Conservation (phyloP, 2,329 filamentous ascomycete species). For the Bipolaris zeicola region DNA sequence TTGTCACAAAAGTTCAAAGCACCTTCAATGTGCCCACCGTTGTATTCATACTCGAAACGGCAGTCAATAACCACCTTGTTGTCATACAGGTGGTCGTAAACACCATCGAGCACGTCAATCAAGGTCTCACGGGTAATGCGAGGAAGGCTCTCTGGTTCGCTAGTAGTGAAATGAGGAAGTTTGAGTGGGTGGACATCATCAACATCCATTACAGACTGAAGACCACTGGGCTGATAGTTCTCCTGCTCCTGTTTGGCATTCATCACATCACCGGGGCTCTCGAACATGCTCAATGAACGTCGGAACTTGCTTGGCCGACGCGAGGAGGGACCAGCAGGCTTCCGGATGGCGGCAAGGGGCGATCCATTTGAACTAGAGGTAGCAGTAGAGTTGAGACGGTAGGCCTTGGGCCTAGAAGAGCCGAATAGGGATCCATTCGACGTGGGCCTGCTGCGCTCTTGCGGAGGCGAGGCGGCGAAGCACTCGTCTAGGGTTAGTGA, state of each 20-base stretch:
- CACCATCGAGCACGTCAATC: slow-evolving; percentile 84
- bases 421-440: slow-evolving; percentile 55
- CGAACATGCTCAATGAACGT: slow-evolving; percentile 96
- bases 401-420: slow-evolving; percentile 69
- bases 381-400: slow-evolving; percentile 62
- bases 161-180: slow-evolving; percentile 85
- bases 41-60: slow-evolving; percentile 98
- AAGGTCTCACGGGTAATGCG: slow-evolving; percentile 83
- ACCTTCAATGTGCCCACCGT: slow-evolving; percentile 91
- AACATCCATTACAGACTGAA: slow-evolving; percentile 81
- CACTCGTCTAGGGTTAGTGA: slow-evolving; percentile 76
- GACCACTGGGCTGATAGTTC: slow-evolving; percentile 60
- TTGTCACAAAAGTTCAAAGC: slow-evolving; percentile 98
- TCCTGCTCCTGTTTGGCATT: slow-evolving; percentile 70
- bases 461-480: slow-evolving; percentile 79
- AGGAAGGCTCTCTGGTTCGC: slow-evolving; percentile 83
- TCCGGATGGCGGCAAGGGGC: slow-evolving; percentile 71
- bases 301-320: slow-evolving; percentile 77
- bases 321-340: slow-evolving; percentile 67
- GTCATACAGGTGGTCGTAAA: slow-evolving; percentile 76
- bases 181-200: slow-evolving; percentile 75
- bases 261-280: slow-evolving; percentile 85
- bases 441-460: slow-evolving; percentile 66
- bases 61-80: slow-evolving; percentile 91
- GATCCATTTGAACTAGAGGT: slow-evolving; percentile 71